Evolutionary conservation across 164 flowering plant species (phyloP).

Genomic region (Echeveria elegans): DNA sequence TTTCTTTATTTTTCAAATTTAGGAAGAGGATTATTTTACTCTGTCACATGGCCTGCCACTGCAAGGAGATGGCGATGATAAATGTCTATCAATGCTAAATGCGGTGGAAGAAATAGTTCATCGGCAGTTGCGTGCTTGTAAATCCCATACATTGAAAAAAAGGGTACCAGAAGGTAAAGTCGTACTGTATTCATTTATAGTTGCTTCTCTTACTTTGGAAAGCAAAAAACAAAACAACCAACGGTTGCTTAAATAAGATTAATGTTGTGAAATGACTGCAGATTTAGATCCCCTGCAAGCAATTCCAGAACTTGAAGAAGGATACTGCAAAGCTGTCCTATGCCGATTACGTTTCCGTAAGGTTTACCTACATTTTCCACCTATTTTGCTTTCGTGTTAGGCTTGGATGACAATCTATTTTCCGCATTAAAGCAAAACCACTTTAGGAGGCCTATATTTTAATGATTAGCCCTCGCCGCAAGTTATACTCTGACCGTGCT

Average conservation of each 20-base stretch:
- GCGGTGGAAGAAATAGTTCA: conserved; percentile 89
- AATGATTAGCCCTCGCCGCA: no score
- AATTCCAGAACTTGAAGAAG: conserved; percentile 75
- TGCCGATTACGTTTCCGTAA: conserved; percentile 99
- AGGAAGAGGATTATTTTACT: conserved; percentile 95
- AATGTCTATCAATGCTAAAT: conserved; percentile 71
- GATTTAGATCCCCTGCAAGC: conserved; percentile 76
- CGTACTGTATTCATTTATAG: background rate
- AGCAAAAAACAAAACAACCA: background rate
- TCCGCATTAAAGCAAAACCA: background rate
- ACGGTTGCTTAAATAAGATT: background rate
- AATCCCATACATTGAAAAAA: conserved; percentile 53
- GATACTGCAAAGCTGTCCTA: conserved; percentile 81
- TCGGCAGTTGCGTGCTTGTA: conserved; percentile 87
- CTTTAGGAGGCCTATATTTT: background rate
- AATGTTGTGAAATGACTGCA: conserved; percentile 21
- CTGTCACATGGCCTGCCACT: conserved; percentile 82
- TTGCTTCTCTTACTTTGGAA: background rate
- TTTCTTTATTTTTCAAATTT: conserved; percentile 9
- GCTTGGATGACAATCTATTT: background rate
- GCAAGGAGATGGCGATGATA: conserved; percentile 75
- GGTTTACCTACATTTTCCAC: conserved; percentile 51
- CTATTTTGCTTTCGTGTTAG: background rate
- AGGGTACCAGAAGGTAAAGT: conserved; percentile 55
- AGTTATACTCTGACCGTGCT: no score